phyloP scores from a whole-genome alignment of 2,329 filamentous ascomycete species.

The Fusarium anthophilum region DNA sequence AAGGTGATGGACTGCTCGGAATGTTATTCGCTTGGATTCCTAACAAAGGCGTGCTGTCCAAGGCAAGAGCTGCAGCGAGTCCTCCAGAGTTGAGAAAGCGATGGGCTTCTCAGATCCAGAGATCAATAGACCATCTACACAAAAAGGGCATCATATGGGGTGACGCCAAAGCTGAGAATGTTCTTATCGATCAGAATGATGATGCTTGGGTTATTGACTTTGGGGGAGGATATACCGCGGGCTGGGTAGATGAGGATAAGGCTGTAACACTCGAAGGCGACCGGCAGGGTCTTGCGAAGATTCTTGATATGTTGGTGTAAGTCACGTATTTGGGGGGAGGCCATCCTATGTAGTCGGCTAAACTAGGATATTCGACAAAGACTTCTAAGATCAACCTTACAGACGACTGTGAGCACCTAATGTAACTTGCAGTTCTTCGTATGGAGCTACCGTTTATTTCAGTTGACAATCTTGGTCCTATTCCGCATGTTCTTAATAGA shows the following conservation, averaged over 20 bases:
- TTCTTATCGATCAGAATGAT: background rate
- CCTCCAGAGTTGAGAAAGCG: background rate
- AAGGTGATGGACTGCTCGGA: background rate
- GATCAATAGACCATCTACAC: background rate
- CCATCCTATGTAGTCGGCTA: accelerated
- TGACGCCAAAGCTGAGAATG: background rate
- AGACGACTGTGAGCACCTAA: background rate
- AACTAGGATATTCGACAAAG: background rate
- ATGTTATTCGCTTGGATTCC: background rate
- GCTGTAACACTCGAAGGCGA: background rate
- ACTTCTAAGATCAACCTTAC: background rate
- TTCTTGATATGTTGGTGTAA: background rate
- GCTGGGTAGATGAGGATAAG: background rate
- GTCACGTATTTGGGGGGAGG: accelerated
- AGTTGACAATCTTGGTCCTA: accelerated
- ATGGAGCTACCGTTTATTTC: accelerated
- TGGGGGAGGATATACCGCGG: background rate
- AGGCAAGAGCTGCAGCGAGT: background rate
- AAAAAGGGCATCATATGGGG: background rate
- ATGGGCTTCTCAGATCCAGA: background rate
- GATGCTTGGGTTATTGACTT: conserved; percentile 7
- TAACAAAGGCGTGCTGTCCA: background rate
- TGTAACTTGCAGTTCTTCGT: background rate
- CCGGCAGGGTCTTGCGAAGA: background rate
- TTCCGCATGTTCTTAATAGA: background rate